Percentiles rank a stretch among this genome's conserved stretches.
Conservation (phyloP, 208 protist genomes). For the Porcisia hertigi region DNA sequence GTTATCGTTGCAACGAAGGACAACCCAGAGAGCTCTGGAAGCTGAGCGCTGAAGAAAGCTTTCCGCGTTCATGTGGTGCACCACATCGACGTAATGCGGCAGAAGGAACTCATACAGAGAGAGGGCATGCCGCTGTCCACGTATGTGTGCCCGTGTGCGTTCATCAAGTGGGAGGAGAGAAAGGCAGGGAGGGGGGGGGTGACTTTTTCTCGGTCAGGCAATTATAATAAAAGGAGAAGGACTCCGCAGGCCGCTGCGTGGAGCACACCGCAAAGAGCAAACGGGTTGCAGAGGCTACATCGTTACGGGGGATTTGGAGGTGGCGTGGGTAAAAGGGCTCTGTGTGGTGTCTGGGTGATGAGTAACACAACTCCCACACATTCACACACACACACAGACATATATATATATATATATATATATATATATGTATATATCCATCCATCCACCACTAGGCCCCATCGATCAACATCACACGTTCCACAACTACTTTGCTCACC, state of each 20-base stretch:
- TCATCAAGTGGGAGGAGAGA: neutral
- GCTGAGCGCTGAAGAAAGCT: neutral
- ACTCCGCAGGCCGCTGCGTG: too few relatives aligned
- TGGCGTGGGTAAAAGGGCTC: too few relatives aligned
- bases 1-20: neutral
- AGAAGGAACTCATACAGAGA: neutral
- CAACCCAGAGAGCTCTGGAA: neutral
- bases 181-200: neutral
- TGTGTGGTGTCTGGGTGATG: too few relatives aligned
- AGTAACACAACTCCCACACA: too few relatives aligned
- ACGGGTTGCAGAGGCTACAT: too few relatives aligned
- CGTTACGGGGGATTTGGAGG: too few relatives aligned
- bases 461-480: slow-evolving; percentile 64
- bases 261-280: too few relatives aligned
- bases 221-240: too few relatives aligned
- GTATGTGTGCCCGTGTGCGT: neutral
- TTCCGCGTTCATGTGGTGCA: neutral
- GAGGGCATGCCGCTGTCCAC: neutral
- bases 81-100: neutral
- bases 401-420: too few relatives aligned
- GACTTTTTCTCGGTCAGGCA: neutral
- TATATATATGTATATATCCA: too few relatives aligned
- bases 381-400: too few relatives aligned
- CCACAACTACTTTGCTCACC: slow-evolving; percentile 54
- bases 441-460: neutral